Conservation (phyloP, 805 yeast genomes). For the Teunomyces aglyptinius region DNA sequence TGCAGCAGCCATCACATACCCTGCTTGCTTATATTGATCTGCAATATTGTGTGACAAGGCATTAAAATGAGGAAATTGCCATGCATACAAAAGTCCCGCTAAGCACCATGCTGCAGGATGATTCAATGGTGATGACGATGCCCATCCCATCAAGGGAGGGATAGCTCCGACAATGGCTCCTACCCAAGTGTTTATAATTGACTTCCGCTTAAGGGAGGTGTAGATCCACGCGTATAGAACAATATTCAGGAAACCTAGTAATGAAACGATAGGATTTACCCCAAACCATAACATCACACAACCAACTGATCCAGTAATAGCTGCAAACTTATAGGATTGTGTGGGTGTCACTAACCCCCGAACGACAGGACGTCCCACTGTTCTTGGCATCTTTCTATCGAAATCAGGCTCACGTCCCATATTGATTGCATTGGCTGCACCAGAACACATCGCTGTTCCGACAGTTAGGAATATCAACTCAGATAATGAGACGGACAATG, state of each 20-base stretch:
- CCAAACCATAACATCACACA: conserved; percentile 67
- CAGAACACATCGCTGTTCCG: conserved; percentile 87
- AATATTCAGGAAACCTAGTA: conserved; percentile 77
- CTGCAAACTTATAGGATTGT: conserved; percentile 83
- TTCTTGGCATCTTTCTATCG: conserved; percentile 84
- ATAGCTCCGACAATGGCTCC: conserved; percentile 99
- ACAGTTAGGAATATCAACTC: conserved; percentile 70
- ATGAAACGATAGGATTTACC: conserved; percentile 82
- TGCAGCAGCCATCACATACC: conserved; percentile 96
- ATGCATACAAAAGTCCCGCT: conserved; percentile 85
- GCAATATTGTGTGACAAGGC: conserved; percentile 85
- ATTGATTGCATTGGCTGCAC: conserved; percentile 94
- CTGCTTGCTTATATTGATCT: conserved; percentile 86
- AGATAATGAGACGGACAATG: conserved; percentile 70
- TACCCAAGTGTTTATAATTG: conserved; percentile 93
- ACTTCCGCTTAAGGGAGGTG: conserved; percentile 82
- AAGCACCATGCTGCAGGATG: conserved; percentile 96
- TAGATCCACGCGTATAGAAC: conserved; percentile 85
- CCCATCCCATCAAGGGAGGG: conserved; percentile 99
- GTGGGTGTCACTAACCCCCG: conserved; percentile 70
- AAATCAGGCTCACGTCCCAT: conserved; percentile 95
- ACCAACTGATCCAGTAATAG: conserved; percentile 68
- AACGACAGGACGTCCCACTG: conserved; percentile 87
- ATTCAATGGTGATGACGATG: conserved; percentile 66
- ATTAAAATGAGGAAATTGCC: conserved; percentile 99